Conservation (phyloP, 805 yeast genomes). For the Huiozyma sinensis region DNA sequence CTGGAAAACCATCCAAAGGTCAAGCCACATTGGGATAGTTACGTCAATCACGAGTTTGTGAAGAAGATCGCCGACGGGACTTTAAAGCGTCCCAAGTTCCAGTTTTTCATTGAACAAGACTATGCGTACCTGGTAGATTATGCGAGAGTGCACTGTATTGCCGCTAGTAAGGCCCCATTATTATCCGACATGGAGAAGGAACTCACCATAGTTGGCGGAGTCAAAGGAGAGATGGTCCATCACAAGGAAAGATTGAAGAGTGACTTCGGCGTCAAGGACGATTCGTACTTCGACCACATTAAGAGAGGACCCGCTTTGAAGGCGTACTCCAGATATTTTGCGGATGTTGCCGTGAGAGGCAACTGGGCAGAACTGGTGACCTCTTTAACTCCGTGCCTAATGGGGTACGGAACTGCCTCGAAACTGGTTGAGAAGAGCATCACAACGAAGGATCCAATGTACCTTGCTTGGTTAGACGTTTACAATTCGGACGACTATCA, state of each 20-base stretch:
- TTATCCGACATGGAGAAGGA: constrained; percentile 41
- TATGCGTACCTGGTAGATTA: constrained; percentile 60
- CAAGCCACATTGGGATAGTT: constrained; percentile 43
- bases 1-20: constrained; percentile 48
- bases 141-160: constrained; percentile 52
- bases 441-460: constrained; percentile 20
- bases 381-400: constrained; percentile 65
- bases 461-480: constrained; percentile 47
- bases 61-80: constrained; percentile 40
- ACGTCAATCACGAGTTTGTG: constrained; percentile 55
- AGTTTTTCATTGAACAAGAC: constrained; percentile 47
- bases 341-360: constrained; percentile 39
- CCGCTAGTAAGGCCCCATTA: constrained; percentile 52
- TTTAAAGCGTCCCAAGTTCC: constrained; percentile 40
- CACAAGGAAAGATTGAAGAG: constrained; percentile 43
- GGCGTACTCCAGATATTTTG: constrained; percentile 51
- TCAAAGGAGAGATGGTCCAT: constrained; percentile 43
- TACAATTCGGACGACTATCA: constrained; percentile 50
- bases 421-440: constrained; percentile 25
- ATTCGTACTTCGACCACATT: constrained; percentile 36
- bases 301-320: constrained; percentile 46
- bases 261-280: constrained; percentile 28
- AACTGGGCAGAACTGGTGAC: constrained; percentile 57
- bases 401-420: constrained; percentile 60
- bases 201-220: constrained; percentile 38